phyloP scores from a whole-genome alignment of 179 eudicot genomes.

The Monotropa hypopitys region DNA sequence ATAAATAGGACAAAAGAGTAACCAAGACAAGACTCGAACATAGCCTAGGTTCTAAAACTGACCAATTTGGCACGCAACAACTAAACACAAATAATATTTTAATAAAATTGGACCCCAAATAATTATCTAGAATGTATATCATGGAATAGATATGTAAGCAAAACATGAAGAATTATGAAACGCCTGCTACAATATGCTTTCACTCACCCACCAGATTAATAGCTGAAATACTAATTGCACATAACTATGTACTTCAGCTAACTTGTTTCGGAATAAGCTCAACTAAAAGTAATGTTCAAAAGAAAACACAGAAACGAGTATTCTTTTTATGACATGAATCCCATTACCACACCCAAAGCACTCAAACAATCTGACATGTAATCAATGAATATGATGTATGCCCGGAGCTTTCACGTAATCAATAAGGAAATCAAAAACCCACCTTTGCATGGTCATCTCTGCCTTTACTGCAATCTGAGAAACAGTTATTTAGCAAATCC shows the following conservation, averaged over 20 bases:
- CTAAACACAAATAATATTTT: not conserved
- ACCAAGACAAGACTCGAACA: not conserved
- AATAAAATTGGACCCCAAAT: not conserved
- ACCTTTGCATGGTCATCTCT: slow-evolving; percentile 40
- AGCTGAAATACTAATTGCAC: not conserved
- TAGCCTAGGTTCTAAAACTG: not conserved
- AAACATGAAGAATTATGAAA: not conserved
- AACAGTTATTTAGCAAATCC: slow-evolving; percentile 30
- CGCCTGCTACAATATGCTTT: not conserved
- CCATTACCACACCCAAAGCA: not conserved
- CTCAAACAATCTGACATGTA: not conserved
- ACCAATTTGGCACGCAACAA: not conserved
- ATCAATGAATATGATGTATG: not conserved
- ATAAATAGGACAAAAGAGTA: not conserved
- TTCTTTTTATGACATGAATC: not conserved
- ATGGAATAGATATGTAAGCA: not conserved
- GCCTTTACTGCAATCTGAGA: slow-evolving; percentile 27
- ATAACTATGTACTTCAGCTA: not conserved
- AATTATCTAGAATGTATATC: not conserved
- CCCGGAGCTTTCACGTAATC: not conserved
- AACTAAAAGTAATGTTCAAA: not conserved
- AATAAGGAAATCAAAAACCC: slow-evolving; percentile 11
- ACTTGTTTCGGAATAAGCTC: not conserved
- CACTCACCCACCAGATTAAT: not conserved
- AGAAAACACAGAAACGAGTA: not conserved